Evolutionary conservation across 345 rosid genomes (phyloP), one percentile per base, ranked within the genome.

Genomic region (Cardamine occulta): DNA sequence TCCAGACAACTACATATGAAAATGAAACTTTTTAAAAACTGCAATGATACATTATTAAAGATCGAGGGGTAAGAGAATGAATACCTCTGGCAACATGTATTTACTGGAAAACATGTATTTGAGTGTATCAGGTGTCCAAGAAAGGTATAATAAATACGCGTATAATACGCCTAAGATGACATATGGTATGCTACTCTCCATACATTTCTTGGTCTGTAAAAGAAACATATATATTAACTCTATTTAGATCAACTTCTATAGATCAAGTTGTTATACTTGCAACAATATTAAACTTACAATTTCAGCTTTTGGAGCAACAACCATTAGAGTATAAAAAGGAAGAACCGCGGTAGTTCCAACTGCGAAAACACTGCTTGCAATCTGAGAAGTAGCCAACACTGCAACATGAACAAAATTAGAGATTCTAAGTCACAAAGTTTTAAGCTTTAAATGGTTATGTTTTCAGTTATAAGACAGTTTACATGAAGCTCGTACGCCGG

Each of bases 261-360:
- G 1, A 2, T 4, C 19, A 40, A 51, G 23, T 14, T 51, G 37
- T 6, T 5, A 63, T 26, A 2, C 2, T 23, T 13, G 2, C 2
- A 18, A 12, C n/a, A 58, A 19, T 4, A 47, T 1, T 1, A 44
- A 67, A 66, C 84, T 74, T 76, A 91, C 97, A 80, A 91, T 53
- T 75, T 88, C 79, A 34, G 98, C 88, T 72, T 88, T 88, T 8
- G 98, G 98, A 64, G 98, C 98, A 9, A 88, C 79, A 37, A 94
- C 89, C 98, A 94, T 94, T 47, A 94, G 88, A 6, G 93, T 81
- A 79, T 94, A 94, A 82, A 90, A 94, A 4, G 97, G 97, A 26
- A 94, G 93, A 80, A 94, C 98, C 4, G 89, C 86, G 7, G 79
- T 86, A 2, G 97, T 94, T 71, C 96, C 98, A 69, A 85, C 66